A percentile compares a stretch with the other conserved stretches of the same genome.
These are phyloP conservation scores for Pseudofabraea citricarpa DNA, from an alignment of 2,329 filamentous ascomycete genomes.

Conservation along the genomic window DNA sequence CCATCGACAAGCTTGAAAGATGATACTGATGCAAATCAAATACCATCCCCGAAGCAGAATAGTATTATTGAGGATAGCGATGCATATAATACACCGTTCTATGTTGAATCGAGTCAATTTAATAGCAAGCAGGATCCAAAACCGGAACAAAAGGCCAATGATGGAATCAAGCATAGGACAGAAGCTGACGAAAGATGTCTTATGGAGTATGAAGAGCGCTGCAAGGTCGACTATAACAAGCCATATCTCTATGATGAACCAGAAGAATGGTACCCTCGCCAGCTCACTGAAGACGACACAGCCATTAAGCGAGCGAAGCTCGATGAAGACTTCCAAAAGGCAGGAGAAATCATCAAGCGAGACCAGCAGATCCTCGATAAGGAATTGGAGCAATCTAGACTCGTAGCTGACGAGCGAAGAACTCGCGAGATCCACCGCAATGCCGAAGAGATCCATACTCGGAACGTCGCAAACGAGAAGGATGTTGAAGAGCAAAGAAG, in stretches of 20 bases:
- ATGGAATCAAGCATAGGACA: not conserved
- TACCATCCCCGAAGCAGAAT: not conserved
- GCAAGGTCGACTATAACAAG: constrained; percentile 30
- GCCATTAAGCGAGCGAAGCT: constrained; percentile 12
- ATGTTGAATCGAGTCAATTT: not conserved
- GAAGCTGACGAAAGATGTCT: not conserved
- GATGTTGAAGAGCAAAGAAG: not conserved
- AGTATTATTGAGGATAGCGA: not conserved
- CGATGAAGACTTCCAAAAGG: constrained; percentile 1
- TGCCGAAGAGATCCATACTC: not conserved
- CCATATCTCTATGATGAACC: constrained; percentile 25
- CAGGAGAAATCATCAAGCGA: not conserved
- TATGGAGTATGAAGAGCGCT: not conserved
- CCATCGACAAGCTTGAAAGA: constrained; percentile 8
- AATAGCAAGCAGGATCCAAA: not conserved
- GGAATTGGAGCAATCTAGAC: not conserved
- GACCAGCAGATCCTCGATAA: not conserved
- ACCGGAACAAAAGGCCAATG: not conserved
- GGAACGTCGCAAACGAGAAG: not conserved
- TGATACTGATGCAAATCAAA: not conserved
- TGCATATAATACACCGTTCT: not conserved
- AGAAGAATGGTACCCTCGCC: constrained; percentile 1
- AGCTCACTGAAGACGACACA: constrained; percentile 10
- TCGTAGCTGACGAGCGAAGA: not conserved
- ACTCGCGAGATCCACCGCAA: not conserved